Evolutionary conservation across 1,284 basidiomycete genomes (phyloP).

Genomic region (Gomphus sp.): DNA sequence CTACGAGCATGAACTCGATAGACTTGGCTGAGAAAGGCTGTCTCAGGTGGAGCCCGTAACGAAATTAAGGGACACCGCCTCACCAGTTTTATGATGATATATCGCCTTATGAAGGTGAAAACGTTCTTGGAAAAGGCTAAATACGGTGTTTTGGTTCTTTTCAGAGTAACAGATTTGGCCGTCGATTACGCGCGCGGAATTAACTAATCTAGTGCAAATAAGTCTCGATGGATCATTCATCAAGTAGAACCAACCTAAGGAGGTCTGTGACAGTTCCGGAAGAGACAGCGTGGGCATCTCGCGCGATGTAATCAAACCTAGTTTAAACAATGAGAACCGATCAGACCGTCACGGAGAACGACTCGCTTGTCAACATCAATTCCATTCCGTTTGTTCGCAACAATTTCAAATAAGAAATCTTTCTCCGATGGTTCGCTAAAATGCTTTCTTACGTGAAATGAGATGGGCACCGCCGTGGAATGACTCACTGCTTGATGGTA

Average conservation of each 20-base stretch:
- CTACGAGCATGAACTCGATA: conserved; percentile 73
- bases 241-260: conserved; percentile 25
- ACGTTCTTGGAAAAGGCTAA: conserved; percentile 60
- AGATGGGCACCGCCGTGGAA: neutral
- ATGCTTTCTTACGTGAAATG: neutral
- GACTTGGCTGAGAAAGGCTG: conserved; percentile 43
- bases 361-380: conserved; percentile 74
- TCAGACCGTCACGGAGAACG: neutral
- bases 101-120: conserved; percentile 70
- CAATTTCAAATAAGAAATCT: conserved; percentile 59
- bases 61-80: neutral
- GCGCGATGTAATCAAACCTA: conserved; percentile 73
- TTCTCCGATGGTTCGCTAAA: conserved; percentile 25
- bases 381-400: conserved; percentile 68
- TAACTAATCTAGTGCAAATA: conserved; percentile 41
- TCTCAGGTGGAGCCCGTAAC: neutral
- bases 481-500: conserved; percentile 31
- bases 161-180: conserved; percentile 69
- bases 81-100: conserved; percentile 71
- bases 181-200: conserved; percentile 63
- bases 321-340: neutral
- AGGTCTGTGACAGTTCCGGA: conserved; percentile 44
- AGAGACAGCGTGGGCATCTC: conserved; percentile 65
- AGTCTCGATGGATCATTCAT: neutral
- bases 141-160: conserved; percentile 68